Conservation (phyloP, 129 eudicot species). For the Solidago caesia region DNA sequence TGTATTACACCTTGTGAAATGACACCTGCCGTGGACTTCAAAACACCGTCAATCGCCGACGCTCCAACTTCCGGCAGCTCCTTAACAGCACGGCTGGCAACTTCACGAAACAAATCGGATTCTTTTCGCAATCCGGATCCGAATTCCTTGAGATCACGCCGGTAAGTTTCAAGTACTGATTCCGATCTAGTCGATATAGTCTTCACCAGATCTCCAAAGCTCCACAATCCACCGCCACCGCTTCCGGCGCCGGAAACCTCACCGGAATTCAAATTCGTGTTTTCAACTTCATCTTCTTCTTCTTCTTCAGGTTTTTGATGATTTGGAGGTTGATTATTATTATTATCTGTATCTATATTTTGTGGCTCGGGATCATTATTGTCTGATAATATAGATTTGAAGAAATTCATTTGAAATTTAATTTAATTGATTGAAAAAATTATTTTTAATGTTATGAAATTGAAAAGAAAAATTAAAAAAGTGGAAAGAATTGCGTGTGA, state of each 20-base stretch:
- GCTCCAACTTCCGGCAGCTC: constrained; percentile 78
- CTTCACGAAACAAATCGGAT: constrained; percentile 62
- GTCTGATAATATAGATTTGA: constrained; percentile 67
- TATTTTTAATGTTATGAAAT: too few species aligned
- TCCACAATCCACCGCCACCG: constrained; percentile 36
- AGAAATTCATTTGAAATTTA: constrained; percentile 56
- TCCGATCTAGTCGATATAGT: constrained; percentile 61
- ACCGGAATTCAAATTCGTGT: constrained; percentile 13
- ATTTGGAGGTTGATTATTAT: constrained; percentile 27
- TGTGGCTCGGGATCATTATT: constrained; percentile 46
- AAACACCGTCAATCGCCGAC: constrained; percentile 59
- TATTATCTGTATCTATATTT: constrained; percentile 13
- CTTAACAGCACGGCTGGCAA: constrained; percentile 70
- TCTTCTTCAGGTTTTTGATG: background rate
- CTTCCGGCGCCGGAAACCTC: background rate
- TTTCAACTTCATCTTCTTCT: constrained; percentile 1
- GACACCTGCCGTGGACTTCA: constrained; percentile 34
- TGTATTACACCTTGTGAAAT: too few species aligned
- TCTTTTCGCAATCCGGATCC: constrained; percentile 68
- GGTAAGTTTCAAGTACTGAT: constrained; percentile 64
- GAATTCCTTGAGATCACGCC: constrained; percentile 77
- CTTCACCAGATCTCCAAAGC: constrained; percentile 72
- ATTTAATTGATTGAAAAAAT: background rate
- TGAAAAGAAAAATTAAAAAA: too few species aligned
- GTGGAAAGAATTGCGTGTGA: background rate